Evolutionary conservation across 2,329 filamentous ascomycete genomes (phyloP).

Genomic region (Coniochaeta pulveracea): DNA sequence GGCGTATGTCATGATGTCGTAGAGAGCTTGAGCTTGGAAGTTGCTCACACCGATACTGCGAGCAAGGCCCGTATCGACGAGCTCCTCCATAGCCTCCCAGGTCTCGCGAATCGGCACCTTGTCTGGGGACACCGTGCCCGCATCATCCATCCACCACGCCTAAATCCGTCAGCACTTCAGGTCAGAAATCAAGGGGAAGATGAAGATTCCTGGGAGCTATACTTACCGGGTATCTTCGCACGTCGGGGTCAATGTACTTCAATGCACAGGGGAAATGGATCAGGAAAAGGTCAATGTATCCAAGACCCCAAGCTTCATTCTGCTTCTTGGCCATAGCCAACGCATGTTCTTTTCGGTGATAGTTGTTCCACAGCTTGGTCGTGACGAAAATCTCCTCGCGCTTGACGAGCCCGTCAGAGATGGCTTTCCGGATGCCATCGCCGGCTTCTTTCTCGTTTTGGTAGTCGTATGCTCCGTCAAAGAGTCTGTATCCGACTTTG

Average conservation of each 20-base stretch:
- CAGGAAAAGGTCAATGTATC: conserved; percentile 59
- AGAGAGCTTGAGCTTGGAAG: conserved; percentile 45
- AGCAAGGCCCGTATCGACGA: conserved; percentile 42
- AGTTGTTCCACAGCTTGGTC: conserved; percentile 58
- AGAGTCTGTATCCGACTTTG: conserved; percentile 39
- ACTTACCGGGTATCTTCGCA: conserved; percentile 14
- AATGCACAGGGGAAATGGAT: conserved; percentile 49
- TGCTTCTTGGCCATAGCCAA: conserved; percentile 47
- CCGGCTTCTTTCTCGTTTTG: conserved; percentile 57
- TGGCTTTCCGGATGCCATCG: conserved; percentile 45
- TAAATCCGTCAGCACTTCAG: too few relatives aligned
- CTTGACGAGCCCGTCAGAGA: conserved; percentile 47
- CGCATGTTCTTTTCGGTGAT: conserved; percentile 50
- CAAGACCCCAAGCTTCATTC: conserved; percentile 49
- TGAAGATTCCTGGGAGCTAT: too few relatives aligned
- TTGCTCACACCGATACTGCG: conserved; percentile 50
- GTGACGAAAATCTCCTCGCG: conserved; percentile 55
- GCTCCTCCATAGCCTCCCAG: conserved; percentile 45
- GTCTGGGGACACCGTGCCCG: conserved; percentile 27
- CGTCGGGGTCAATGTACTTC: conserved; percentile 26
- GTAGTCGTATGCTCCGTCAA: conserved; percentile 45
- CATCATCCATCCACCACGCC: conserved; percentile 29
- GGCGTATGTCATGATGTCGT: conserved; percentile 51
- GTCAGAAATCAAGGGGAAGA: too few relatives aligned
- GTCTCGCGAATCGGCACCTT: conserved; percentile 42